phyloP scores from a whole-genome alignment of 202 grass and related monocot genomes.

The Brachypodium distachyon region DNA sequence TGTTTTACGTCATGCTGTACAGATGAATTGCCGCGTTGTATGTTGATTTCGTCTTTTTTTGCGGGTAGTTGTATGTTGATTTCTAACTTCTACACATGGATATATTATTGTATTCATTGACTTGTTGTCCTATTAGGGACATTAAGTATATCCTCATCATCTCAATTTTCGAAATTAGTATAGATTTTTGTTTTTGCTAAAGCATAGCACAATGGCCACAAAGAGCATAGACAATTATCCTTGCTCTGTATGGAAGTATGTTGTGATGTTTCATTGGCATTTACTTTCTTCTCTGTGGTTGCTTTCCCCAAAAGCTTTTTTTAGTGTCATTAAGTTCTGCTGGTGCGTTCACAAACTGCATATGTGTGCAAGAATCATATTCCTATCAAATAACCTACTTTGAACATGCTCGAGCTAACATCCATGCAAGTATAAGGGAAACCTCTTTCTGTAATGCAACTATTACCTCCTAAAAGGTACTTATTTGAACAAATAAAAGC shows the following conservation, averaged over 20 bases:
- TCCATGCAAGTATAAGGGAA: neutral
- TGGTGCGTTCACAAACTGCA: neutral
- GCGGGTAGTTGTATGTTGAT: neutral
- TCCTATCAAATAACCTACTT: neutral
- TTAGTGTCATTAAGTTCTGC: neutral
- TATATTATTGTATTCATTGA: neutral
- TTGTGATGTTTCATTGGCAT: neutral
- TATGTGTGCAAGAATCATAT: neutral
- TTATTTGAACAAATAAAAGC: neutral
- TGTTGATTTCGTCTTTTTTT: neutral
- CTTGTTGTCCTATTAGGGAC: neutral
- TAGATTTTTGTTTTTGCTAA: neutral
- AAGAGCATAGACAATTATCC: neutral
- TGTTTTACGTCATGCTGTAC: neutral
- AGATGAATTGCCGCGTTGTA: neutral
- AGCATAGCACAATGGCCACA: neutral
- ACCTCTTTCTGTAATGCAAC: neutral
- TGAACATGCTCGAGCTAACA: neutral
- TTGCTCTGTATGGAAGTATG: neutral
- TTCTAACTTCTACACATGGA: neutral
- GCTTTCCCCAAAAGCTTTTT: neutral
- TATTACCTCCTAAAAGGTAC: neutral
- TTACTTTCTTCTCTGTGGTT: neutral
- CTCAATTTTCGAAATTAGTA: neutral
- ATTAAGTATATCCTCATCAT: neutral